Evolutionary conservation across 2,329 filamentous ascomycete genomes (phyloP), one percentile per base, ranked within the genome.

Genomic region (Helminthosporium solani): DNA sequence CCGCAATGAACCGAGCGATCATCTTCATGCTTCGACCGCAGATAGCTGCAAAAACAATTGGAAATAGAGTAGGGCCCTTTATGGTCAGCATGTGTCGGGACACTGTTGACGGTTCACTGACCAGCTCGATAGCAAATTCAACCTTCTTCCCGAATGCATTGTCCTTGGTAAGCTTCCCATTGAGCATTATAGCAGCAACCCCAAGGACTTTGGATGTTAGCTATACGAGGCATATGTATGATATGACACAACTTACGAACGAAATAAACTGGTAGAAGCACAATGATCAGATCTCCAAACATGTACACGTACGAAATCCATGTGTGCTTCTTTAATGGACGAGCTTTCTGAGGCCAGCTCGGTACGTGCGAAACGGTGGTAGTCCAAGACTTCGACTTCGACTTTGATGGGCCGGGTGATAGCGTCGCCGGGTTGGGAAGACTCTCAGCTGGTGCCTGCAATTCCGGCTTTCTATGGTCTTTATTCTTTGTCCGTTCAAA

Each of bases 21-120:
- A 66, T 68, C 34, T 69, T 69, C 52, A 70, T 58, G 15, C 66
- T 67, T 8, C 63, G 50, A 1, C 67, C 67, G 21, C 45, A 52
- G 0, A 72, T 64, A 0, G 68, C 67, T 0, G 68, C 66, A 31
- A 71, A 71, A 0, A 69, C 23, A 11, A 72, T 68, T 0, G 68
- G 68, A 27, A 67, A 71, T 8, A 72, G 44, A 0, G 68, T 69
- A 2, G 68, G 68, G 14, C 65, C 61, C 60, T 66, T 27, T 21
- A 19, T 47, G 2, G 31, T 11, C 30, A 18, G 23, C n/a, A 33
- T 11, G 2, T 14, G 15, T 16, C 44, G 28, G 3, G 28, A 18
- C 23, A 11, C 3, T 7, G 19, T 12, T 20, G 25, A 9, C n/a
- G 4, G 30, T 34, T 12, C 34, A 42, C 20, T 34, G 30, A 42